phyloP scores from a whole-genome alignment of 306 rosid species.

The Potentilla sterilis region DNA sequence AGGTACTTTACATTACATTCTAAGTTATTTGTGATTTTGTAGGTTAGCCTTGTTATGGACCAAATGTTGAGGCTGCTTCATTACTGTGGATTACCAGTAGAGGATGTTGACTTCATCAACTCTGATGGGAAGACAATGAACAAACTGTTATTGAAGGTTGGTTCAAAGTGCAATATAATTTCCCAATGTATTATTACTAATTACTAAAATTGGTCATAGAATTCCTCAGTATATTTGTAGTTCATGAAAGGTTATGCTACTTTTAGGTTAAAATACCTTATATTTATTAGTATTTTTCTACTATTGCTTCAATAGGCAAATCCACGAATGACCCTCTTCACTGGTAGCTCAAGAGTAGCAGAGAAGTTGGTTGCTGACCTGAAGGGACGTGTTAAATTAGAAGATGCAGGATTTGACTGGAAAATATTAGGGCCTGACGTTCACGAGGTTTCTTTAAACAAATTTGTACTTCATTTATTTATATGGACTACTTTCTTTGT shows the following conservation, averaged over 20 bases:
- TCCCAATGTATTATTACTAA: not conserved
- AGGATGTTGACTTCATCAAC: conserved; percentile 86
- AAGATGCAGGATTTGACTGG: conserved; percentile 99
- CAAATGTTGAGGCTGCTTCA: conserved; percentile 95
- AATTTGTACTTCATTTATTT: conserved; percentile 16
- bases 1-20: not conserved
- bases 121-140: conserved; percentile 94
- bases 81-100: conserved; percentile 77
- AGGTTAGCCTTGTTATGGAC: conserved; percentile 99
- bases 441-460: conserved; percentile 59
- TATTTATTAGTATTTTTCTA: conserved; percentile 15
- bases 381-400: conserved; percentile 85
- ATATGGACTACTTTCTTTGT: conserved; percentile 7
- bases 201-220: not conserved
- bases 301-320: conserved; percentile 55
- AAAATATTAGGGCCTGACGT: conserved; percentile 95
- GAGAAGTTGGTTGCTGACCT: conserved; percentile 80
- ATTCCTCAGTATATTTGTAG: not conserved
- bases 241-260: not conserved
- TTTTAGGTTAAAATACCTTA: conserved; percentile 6
- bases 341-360: conserved; percentile 98
- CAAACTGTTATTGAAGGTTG: conserved; percentile 77
- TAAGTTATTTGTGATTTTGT: conserved; percentile 4
- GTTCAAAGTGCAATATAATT: conserved; percentile 9
- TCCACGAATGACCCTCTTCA: conserved; percentile 91